phyloP scores from a whole-genome alignment of 768 basidiomycete species.

The Dioszegia crocea region DNA sequence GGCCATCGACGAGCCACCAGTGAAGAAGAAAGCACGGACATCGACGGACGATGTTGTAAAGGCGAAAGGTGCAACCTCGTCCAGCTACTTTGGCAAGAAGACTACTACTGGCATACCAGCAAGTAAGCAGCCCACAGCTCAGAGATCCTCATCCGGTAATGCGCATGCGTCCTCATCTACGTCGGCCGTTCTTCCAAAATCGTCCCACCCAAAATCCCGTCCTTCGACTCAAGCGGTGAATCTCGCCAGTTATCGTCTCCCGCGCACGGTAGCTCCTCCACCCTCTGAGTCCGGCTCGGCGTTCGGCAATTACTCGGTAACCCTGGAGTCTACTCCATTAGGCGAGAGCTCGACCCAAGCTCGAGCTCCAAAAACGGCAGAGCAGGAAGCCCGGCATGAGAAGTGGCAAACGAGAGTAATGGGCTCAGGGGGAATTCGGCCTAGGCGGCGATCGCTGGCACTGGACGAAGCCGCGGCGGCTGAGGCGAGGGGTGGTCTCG shows the following conservation, averaged over 20 bases:
- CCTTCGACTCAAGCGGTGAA: slow-evolving; percentile 2
- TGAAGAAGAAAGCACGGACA: slow-evolving; percentile 19
- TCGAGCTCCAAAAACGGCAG: slow-evolving; percentile 16
- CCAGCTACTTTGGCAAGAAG: slow-evolving; percentile 4
- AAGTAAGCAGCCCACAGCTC: too few species aligned
- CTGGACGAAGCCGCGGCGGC: slow-evolving; percentile 45
- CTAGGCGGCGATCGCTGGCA: slow-evolving; percentile 35
- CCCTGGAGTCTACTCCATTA: neutral
- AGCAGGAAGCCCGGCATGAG: slow-evolving; percentile 27
- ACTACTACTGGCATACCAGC: neutral
- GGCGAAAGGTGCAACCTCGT: neutral
- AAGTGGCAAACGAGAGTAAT: slow-evolving; percentile 30
- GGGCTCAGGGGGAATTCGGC: slow-evolving; percentile 33
- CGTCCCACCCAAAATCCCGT: neutral
- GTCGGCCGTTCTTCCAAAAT: neutral
- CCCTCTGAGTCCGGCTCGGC: slow-evolving; percentile 28
- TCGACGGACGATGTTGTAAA: neutral
- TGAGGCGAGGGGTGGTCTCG: slow-evolving; percentile 22
- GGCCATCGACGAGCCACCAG: slow-evolving; percentile 27
- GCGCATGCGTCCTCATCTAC: neutral
- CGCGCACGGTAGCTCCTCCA: neutral
- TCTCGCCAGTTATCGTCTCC: slow-evolving; percentile 21
- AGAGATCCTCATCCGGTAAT: neutral
- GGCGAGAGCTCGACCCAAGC: neutral
- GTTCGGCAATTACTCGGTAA: slow-evolving; percentile 22